A percentile compares a stretch with the other conserved stretches of the same genome.
phyloP scores from a whole-genome alignment of 805 yeast genomes.

The Trichomonascus vanleenenianus region DNA sequence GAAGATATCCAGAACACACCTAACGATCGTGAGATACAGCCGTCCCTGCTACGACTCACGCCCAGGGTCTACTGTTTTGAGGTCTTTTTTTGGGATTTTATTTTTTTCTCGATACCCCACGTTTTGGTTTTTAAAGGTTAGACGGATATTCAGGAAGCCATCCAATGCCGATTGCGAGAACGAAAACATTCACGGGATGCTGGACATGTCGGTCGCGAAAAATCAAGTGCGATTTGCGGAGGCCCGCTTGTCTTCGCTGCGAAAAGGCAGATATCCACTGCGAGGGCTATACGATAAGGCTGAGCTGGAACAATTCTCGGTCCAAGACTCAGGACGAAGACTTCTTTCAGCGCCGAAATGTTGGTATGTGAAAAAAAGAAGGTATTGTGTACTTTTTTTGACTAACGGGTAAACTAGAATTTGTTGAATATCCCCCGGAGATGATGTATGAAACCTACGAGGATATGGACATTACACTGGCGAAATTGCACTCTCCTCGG shows the following conservation, averaged over 20 bases:
- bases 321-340: constrained; percentile 33
- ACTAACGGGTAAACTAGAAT: constrained; percentile 25
- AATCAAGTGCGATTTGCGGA: constrained; percentile 67
- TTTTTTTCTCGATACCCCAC: too few species aligned
- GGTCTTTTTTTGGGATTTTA: too few species aligned
- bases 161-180: constrained; percentile 29
- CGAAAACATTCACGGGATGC: constrained; percentile 81
- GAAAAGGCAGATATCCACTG: constrained; percentile 58
- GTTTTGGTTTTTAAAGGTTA: too few species aligned
- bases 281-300: constrained; percentile 75
- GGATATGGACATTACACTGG: constrained; percentile 70
- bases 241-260: constrained; percentile 70
- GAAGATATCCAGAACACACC: too few species aligned
- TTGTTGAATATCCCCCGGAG: constrained; percentile 61
- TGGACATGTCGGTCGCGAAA: constrained; percentile 79
- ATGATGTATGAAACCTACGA: constrained; percentile 61
- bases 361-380: constrained; percentile 1
- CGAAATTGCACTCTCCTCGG: constrained; percentile 42
- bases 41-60: too few species aligned
- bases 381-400: too few species aligned
- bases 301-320: constrained; percentile 53
- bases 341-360: constrained; percentile 47
- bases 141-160: background rate
- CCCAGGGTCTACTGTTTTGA: too few species aligned
- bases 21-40: too few species aligned